These are phyloP conservation scores for Saccharomycopsis babjevae DNA, from an alignment of 805 yeast genomes.

Conservation along the genomic window DNA sequence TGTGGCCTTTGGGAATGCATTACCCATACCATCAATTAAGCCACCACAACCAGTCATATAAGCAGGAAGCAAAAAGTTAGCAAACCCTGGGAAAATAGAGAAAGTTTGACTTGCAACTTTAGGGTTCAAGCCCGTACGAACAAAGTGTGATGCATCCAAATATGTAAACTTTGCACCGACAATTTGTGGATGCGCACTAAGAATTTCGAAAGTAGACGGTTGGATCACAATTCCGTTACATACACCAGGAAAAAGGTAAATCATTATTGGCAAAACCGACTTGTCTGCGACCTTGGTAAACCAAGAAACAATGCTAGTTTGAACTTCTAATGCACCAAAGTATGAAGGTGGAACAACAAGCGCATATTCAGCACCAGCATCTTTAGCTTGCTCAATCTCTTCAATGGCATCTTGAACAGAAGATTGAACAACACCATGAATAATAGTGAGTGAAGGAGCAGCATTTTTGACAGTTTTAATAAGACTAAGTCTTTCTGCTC, in stretches of 20 bases:
- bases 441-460: conserved; percentile 26
- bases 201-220: conserved; percentile 21
- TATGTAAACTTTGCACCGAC: conserved; percentile 36
- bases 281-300: conserved; percentile 26
- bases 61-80: conserved; percentile 41
- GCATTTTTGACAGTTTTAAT: conserved; percentile 25
- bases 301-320: conserved; percentile 27
- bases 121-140: conserved; percentile 36
- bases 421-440: conserved; percentile 27
- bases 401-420: conserved; percentile 24
- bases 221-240: conserved; percentile 26
- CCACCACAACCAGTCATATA: conserved; percentile 36
- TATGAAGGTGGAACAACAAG: conserved; percentile 29
- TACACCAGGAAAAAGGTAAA: conserved; percentile 32
- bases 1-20: conserved; percentile 40
- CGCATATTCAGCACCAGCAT: conserved; percentile 29
- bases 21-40: conserved; percentile 42
- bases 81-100: conserved; percentile 39
- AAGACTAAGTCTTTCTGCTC: conserved; percentile 26
- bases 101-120: conserved; percentile 32
- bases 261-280: conserved; percentile 28
- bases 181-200: conserved; percentile 28
- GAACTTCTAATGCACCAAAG: conserved; percentile 26
- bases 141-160: conserved; percentile 39
- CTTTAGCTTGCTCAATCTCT: conserved; percentile 22